Evolutionary conservation across 1,139 yeast genomes (phyloP).

Genomic region (Lodderomyces oxycetoniae): DNA sequence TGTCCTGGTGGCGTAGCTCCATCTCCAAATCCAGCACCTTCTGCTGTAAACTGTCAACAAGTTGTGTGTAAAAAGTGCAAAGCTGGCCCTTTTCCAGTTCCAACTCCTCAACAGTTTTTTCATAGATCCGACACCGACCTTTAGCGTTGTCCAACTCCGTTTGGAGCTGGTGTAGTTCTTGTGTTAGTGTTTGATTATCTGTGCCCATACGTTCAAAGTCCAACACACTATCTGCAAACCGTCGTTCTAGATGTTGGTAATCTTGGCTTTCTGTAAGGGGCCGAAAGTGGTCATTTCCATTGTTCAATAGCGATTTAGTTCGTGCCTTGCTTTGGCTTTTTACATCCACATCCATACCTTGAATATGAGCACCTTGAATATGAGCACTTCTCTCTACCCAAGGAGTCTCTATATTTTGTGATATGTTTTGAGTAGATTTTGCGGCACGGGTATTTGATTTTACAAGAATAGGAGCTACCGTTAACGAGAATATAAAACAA

Average conservation of each 20-base stretch:
- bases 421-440: too few relatives aligned
- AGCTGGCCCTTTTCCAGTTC: slow-evolving; percentile 17
- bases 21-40: slow-evolving; percentile 24
- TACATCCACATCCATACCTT: too few relatives aligned
- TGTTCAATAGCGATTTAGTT: too few relatives aligned
- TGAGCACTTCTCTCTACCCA: too few relatives aligned
- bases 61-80: neutral
- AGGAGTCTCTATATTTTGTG: too few relatives aligned
- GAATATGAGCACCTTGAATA: too few relatives aligned
- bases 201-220: slow-evolving; percentile 17
- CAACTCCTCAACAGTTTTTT: slow-evolving; percentile 18
- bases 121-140: slow-evolving; percentile 19
- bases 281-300: too few relatives aligned
- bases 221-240: slow-evolving; percentile 26
- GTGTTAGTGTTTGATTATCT: slow-evolving; percentile 23
- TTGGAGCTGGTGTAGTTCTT: slow-evolving; percentile 19
- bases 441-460: too few relatives aligned
- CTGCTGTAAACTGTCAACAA: slow-evolving; percentile 17
- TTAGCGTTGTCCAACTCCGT: slow-evolving; percentile 18
- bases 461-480: too few relatives aligned
- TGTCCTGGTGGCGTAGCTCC: slow-evolving; percentile 3
- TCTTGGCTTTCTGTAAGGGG: slow-evolving; percentile 10
- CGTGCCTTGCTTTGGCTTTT: too few relatives aligned
- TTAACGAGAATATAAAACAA: too few relatives aligned
- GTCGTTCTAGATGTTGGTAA: slow-evolving; percentile 20